phyloP scores from a whole-genome alignment of 495 filamentous ascomycete species.

The Xylaria flabelliformis region DNA sequence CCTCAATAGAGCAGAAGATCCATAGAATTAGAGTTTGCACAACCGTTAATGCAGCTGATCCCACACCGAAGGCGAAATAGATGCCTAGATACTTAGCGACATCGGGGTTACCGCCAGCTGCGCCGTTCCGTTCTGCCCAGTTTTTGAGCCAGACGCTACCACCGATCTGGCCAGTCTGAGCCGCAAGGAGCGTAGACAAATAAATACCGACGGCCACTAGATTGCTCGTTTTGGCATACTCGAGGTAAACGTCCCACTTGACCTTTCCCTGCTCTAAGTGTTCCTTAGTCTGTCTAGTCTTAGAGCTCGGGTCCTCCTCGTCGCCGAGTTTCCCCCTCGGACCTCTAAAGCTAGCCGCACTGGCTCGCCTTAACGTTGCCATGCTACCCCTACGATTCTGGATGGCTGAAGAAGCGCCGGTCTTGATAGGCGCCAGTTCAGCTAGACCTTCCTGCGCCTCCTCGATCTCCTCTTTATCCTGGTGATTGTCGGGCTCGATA shows the following conservation, averaged over 20 bases:
- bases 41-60: slow-evolving; percentile 84
- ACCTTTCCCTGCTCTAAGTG: slow-evolving; percentile 92
- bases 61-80: slow-evolving; percentile 92
- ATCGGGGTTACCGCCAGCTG: slow-evolving; percentile 68
- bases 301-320: slow-evolving; percentile 74
- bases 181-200: slow-evolving; percentile 72
- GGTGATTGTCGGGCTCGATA: slow-evolving; percentile 55
- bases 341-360: slow-evolving; percentile 86
- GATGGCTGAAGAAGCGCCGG: slow-evolving; percentile 46
- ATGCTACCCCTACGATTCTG: slow-evolving; percentile 68
- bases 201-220: slow-evolving; percentile 84
- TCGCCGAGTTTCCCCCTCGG: slow-evolving; percentile 82
- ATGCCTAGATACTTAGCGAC: slow-evolving; percentile 91
- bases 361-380: slow-evolving; percentile 83
- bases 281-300: slow-evolving; percentile 86
- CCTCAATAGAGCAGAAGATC: slow-evolving; percentile 99
- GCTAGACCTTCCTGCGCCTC: slow-evolving; percentile 72
- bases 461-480: slow-evolving; percentile 67
- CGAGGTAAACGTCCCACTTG: slow-evolving; percentile 88
- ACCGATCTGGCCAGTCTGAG: slow-evolving; percentile 78
- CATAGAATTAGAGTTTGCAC: slow-evolving; percentile 93
- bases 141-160: slow-evolving; percentile 92
- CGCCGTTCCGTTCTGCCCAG: slow-evolving; percentile 83
- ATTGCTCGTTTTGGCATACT: slow-evolving; percentile 95
- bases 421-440: slow-evolving; percentile 74